These are phyloP conservation scores for Juglanconis sp. DNA, from an alignment of 2,329 filamentous ascomycete species.

Conservation along the genomic window DNA sequence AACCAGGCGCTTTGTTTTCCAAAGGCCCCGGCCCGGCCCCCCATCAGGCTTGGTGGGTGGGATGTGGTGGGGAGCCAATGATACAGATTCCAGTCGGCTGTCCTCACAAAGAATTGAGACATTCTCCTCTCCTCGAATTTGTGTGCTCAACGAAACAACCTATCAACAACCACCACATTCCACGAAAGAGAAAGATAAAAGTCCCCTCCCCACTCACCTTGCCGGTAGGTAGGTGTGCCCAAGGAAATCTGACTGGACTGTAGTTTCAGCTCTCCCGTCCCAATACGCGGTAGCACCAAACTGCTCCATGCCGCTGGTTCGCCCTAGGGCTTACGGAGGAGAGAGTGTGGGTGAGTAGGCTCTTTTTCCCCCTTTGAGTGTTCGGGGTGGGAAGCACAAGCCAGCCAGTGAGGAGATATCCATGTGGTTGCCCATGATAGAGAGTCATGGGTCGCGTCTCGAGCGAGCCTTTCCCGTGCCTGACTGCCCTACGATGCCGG, in stretches of 20 bases:
- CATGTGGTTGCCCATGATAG: too few species aligned
- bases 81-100: neutral
- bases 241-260: neutral
- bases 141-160: too few species aligned
- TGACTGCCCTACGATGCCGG: too few species aligned
- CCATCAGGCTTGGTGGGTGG: neutral
- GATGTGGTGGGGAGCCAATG: neutral
- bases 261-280: conserved; percentile 1
- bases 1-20: neutral
- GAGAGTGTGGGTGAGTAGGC: neutral
- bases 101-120: neutral
- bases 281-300: neutral
- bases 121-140: neutral
- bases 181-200: neutral
- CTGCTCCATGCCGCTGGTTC: neutral
- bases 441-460: too few species aligned
- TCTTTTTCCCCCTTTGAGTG: neutral
- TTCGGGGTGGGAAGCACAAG: too few species aligned
- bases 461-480: too few species aligned
- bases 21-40: neutral
- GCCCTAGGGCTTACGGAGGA: neutral
- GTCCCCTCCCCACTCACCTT: neutral
- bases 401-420: too few species aligned
- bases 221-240: neutral
- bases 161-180: neutral